A percentile compares a stretch with the other conserved stretches of the same genome.
phyloP scores from a whole-genome alignment of 345 rosid genomes.

The Bretschneidera sinensis region DNA sequence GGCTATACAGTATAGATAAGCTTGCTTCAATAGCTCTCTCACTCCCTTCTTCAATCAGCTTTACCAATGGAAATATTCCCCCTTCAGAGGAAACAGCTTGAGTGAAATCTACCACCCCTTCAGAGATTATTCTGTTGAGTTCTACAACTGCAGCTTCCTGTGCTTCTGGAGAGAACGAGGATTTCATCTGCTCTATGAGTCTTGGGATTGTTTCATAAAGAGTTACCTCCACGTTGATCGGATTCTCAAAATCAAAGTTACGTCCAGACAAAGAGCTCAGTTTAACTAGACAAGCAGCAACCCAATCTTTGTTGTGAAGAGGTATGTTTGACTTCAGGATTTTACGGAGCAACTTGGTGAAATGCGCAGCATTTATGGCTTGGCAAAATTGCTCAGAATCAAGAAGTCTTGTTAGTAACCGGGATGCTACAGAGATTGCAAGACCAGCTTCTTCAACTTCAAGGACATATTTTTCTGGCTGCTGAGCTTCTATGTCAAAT shows the following conservation, averaged over 20 bases:
- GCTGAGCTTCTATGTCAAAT: slow-evolving; percentile 43
- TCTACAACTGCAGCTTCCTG: slow-evolving; percentile 77
- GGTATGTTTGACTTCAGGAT: slow-evolving; percentile 50
- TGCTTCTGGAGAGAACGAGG: slow-evolving; percentile 42
- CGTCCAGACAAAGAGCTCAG: slow-evolving; percentile 39
- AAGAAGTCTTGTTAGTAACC: slow-evolving; percentile 66
- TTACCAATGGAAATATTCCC: slow-evolving; percentile 64
- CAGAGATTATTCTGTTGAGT: slow-evolving; percentile 64
- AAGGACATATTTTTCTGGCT: slow-evolving; percentile 50
- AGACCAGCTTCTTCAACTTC: slow-evolving; percentile 75
- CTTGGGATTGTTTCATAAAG: slow-evolving; percentile 76
- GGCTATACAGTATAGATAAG: slow-evolving; percentile 56
- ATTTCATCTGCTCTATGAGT: slow-evolving; percentile 56
- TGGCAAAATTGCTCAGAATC: slow-evolving; percentile 51
- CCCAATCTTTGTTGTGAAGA: slow-evolving; percentile 64
- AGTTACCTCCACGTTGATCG: slow-evolving; percentile 61
- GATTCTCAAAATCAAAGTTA: slow-evolving; percentile 32
- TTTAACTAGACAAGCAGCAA: slow-evolving; percentile 74
- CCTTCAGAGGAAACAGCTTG: slow-evolving; percentile 56
- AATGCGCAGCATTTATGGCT: slow-evolving; percentile 27
- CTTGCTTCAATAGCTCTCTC: slow-evolving; percentile 60
- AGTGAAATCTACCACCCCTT: slow-evolving; percentile 58
- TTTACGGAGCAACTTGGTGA: slow-evolving; percentile 36
- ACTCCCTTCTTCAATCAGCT: slow-evolving; percentile 59
- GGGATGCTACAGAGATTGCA: slow-evolving; percentile 62